These are phyloP conservation scores for Lotus japonicus DNA, from an alignment of 306 rosid species.

Conservation along the genomic window DNA sequence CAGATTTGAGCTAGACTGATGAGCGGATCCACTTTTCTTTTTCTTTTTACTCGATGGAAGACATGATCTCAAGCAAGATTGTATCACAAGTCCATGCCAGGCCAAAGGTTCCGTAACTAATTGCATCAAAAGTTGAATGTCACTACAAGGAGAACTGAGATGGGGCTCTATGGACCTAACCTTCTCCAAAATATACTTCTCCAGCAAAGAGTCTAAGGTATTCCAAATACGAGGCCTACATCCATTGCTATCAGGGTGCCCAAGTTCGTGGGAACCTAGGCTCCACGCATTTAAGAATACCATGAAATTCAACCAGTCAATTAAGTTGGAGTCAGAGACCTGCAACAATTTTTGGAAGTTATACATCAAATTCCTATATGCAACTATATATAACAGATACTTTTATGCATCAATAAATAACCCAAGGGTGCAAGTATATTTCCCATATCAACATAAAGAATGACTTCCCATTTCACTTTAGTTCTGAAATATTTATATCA, in stretches of 20 bases:
- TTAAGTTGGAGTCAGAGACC: constrained; percentile 67
- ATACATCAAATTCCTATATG: constrained; percentile 10
- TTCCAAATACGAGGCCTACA: constrained; percentile 43
- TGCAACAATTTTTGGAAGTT: constrained; percentile 30
- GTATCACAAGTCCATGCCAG: constrained; percentile 88
- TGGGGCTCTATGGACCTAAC: constrained; percentile 40
- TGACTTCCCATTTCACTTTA: background rate
- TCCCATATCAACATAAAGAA: background rate
- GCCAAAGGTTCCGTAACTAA: constrained; percentile 84
- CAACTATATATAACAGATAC: background rate
- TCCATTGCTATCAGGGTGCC: constrained; percentile 35
- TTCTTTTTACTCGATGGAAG: constrained; percentile 85
- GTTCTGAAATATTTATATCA: background rate
- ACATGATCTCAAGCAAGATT: constrained; percentile 63
- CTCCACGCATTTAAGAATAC: constrained; percentile 84
- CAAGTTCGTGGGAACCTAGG: constrained; percentile 62
- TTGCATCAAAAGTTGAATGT: constrained; percentile 54
- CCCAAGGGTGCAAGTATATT: background rate
- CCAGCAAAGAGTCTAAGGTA: constrained; percentile 58
- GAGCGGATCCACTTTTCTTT: constrained; percentile 64
- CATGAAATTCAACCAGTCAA: constrained; percentile 83
- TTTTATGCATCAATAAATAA: background rate
- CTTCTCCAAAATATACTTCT: constrained; percentile 50
- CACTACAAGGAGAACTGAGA: constrained; percentile 45
- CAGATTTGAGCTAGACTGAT: constrained; percentile 41